phyloP scores from a whole-genome alignment of 176 grass and related monocot genomes.

The Eremochloa ophiuroides region DNA sequence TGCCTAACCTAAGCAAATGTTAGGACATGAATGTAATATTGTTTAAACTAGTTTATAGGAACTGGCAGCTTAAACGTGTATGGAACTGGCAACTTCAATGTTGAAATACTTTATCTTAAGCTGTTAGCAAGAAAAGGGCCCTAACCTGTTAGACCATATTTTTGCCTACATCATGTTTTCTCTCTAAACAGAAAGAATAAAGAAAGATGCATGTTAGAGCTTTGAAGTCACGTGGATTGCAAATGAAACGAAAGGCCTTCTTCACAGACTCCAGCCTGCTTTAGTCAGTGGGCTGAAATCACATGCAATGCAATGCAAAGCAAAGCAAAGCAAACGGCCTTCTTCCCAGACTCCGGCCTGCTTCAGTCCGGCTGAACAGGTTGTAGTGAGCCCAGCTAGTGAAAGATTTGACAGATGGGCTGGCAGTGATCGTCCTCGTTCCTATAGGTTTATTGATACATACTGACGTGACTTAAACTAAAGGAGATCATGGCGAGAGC shows the following conservation, averaged over 20 bases:
- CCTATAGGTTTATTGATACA: not conserved
- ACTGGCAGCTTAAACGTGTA: not conserved
- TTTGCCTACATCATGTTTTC: not conserved
- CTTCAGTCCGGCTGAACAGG: not conserved
- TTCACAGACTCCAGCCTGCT: slow-evolving; percentile 4
- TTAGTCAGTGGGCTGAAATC: too few species aligned
- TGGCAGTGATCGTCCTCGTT: not conserved
- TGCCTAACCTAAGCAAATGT: not conserved
- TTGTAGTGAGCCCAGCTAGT: not conserved
- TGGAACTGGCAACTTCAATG: not conserved
- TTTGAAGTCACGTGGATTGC: not conserved
- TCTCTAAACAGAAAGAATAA: not conserved
- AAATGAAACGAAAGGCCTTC: not conserved
- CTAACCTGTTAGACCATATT: not conserved
- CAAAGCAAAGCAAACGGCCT: not conserved
- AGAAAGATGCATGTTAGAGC: not conserved
- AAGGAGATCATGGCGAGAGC: not conserved
- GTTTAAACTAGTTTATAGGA: not conserved
- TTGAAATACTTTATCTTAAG: not conserved
- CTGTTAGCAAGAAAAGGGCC: not conserved
- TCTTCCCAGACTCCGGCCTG: not conserved
- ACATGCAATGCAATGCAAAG: not conserved
- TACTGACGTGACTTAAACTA: not conserved
- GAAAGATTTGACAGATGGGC: not conserved
- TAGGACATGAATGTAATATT: not conserved